phyloP scores from a whole-genome alignment of 1,284 basidiomycete species.

The Sporisorium scitamineum region DNA sequence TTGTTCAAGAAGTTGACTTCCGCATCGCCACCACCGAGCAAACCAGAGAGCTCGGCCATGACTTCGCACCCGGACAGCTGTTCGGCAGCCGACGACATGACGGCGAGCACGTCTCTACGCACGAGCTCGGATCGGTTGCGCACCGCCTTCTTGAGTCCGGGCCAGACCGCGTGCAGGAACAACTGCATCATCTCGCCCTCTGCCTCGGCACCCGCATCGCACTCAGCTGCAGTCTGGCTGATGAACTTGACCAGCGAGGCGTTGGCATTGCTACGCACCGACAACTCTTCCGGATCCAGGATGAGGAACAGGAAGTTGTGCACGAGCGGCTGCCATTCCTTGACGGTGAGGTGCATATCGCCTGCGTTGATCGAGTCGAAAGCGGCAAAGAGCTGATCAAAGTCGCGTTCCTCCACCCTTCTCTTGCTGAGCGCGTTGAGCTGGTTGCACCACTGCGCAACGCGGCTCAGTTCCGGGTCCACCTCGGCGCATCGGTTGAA shows the following conservation, averaged over 20 bases:
- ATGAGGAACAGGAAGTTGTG: conserved; percentile 88
- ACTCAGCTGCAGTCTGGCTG: conserved; percentile 33
- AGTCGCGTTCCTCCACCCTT: conserved; percentile 91
- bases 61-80: conserved; percentile 72
- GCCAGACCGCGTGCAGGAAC: conserved; percentile 79
- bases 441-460: conserved; percentile 50
- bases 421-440: conserved; percentile 88
- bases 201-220: conserved; percentile 21
- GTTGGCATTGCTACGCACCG: conserved; percentile 85
- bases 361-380: conserved; percentile 82
- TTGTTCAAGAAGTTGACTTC: conserved; percentile 98
- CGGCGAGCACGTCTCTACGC: conserved; percentile 84
- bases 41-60: conserved; percentile 81
- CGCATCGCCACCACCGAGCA: conserved; percentile 90
- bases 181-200: conserved; percentile 60
- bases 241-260: conserved; percentile 83
- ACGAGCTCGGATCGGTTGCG: conserved; percentile 87
- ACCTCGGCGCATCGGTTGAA: conserved; percentile 60
- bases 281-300: conserved; percentile 88
- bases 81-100: conserved; percentile 82
- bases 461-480: conserved; percentile 46
- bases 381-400: conserved; percentile 84
- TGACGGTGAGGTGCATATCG: conserved; percentile 70
- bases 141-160: conserved; percentile 84
- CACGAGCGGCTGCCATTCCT: conserved; percentile 85